A percentile compares a stretch with the other conserved stretches of the same genome.
Conservation (phyloP, 2,329 filamentous ascomycete species). For the Tolypocladium ophioglossoides region DNA sequence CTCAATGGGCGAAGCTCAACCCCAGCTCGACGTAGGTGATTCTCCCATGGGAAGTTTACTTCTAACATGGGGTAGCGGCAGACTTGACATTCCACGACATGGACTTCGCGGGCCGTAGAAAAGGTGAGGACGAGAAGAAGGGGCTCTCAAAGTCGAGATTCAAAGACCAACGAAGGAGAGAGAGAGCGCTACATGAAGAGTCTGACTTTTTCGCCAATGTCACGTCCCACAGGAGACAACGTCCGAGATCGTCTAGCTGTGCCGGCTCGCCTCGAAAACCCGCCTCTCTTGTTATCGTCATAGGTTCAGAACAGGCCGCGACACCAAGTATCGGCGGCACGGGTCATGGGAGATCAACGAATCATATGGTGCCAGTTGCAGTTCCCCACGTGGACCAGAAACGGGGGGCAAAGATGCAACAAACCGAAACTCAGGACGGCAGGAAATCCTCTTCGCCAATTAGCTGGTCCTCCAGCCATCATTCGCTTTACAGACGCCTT, state of each 20-base stretch:
- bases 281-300: not conserved
- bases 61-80: slow-evolving; percentile 27
- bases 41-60: not conserved
- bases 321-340: not conserved
- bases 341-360: not conserved
- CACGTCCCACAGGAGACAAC: not conserved
- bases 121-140: not conserved
- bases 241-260: too few species aligned
- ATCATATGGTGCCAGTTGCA: not conserved
- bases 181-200: slow-evolving; percentile 23
- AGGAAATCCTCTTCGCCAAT: not conserved
- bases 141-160: slow-evolving; percentile 4
- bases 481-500: not conserved
- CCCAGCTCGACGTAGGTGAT: slow-evolving; percentile 8
- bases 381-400: not conserved
- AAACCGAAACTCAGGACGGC: not conserved
- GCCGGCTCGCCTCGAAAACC: not conserved
- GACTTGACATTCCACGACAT: slow-evolving; percentile 44
- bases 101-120: slow-evolving; percentile 23
- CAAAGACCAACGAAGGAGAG: slow-evolving; percentile 15
- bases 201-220: slow-evolving; percentile 22
- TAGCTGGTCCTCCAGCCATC: not conserved
- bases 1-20: slow-evolving; percentile 18
- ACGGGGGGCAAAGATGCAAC: not conserved
- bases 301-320: not conserved